A percentile compares a stretch with the other conserved stretches of the same genome.
Evolutionary conservation across 495 filamentous ascomycete species (phyloP).

Genomic region (Podospora pseudocomata): DNA sequence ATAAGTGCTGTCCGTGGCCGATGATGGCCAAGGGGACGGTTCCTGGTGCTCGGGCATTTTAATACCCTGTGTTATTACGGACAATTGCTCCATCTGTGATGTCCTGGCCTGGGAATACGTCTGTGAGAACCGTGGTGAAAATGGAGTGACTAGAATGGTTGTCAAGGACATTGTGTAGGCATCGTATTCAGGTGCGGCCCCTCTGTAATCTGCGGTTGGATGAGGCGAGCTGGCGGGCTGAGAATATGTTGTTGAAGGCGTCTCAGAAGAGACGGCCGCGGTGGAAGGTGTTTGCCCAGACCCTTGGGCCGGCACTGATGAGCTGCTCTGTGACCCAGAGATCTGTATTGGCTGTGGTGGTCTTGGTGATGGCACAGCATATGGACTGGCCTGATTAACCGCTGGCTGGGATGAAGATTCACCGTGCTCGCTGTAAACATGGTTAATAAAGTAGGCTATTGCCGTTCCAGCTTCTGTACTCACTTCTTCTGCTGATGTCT

Average conservation of each 20-base stretch:
- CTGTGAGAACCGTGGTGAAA: constrained; percentile 2
- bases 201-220: background rate
- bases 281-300: background rate
- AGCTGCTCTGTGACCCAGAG: background rate
- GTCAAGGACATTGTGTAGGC: constrained; percentile 3
- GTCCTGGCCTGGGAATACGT: constrained; percentile 19
- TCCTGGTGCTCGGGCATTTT: constrained; percentile 29
- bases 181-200: background rate
- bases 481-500: constrained; percentile 84
- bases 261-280: background rate
- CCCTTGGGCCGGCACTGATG: background rate
- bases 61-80: constrained; percentile 23
- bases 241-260: background rate
- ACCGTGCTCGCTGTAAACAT: constrained; percentile 35
- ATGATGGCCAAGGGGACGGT: constrained; percentile 47
- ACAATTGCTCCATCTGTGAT: constrained; percentile 13
- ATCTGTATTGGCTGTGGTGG: constrained; percentile 12
- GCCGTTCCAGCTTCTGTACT: constrained; percentile 30
- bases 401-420: constrained; percentile 29
- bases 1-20: constrained; percentile 47
- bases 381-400: constrained; percentile 20
- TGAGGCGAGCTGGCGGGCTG: background rate
- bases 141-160: background rate
- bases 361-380: constrained; percentile 19
- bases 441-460: constrained; percentile 12